Percentiles rank a stretch among this genome's conserved stretches.
phyloP scores from a whole-genome alignment of 1,139 yeast genomes.

The Suhomyces taliae region DNA sequence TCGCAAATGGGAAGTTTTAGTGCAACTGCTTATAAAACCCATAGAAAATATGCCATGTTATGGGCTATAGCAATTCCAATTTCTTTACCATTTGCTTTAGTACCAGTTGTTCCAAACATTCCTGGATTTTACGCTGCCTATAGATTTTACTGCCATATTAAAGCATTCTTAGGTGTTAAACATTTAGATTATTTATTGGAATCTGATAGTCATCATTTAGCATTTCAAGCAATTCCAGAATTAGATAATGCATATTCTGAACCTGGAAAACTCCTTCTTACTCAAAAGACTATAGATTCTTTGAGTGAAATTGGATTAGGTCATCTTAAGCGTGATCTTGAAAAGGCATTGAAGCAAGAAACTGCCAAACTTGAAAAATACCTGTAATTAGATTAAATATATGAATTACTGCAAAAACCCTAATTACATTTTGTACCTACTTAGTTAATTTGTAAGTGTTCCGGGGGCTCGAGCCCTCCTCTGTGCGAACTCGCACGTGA shows the following conservation, averaged over 20 bases:
- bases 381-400: conserved; percentile 2
- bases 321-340: conserved; percentile 40
- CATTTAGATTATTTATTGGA: conserved; percentile 58
- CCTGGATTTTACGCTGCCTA: conserved; percentile 89
- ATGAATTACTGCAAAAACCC: neutral
- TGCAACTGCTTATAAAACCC: conserved; percentile 27
- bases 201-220: conserved; percentile 26
- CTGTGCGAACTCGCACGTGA: conserved; percentile 6
- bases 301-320: conserved; percentile 33
- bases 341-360: conserved; percentile 52
- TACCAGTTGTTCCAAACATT: conserved; percentile 92
- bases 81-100: conserved; percentile 73
- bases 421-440: neutral
- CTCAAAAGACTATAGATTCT: conserved; percentile 32
- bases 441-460: neutral
- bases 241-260: conserved; percentile 22
- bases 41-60: conserved; percentile 34
- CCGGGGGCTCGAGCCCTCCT: conserved; percentile 11
- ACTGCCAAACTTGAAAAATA: conserved; percentile 21
- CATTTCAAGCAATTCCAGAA: conserved; percentile 21
- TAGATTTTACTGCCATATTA: conserved; percentile 80
- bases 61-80: conserved; percentile 72
- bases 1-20: conserved; percentile 32
- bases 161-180: conserved; percentile 73
- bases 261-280: conserved; percentile 27